Base-by-base conservation (phyloP, 2,329 filamentous ascomycete genomes). In the Sporothrix globosa region DNA sequence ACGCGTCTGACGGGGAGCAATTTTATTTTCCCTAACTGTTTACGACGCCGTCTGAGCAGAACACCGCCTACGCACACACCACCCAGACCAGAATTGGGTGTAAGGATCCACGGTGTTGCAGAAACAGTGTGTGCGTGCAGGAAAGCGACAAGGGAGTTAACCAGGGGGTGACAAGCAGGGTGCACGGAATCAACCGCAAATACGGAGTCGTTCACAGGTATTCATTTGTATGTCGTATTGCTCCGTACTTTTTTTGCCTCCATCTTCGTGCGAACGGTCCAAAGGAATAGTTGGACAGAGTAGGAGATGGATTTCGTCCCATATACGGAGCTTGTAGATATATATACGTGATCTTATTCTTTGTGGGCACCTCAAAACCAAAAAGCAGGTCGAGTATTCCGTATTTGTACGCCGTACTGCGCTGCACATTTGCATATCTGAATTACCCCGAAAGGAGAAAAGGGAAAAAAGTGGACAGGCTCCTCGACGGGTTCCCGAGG, bases 401-500 rank as follows among this genome's bases (percentile, higher is more conserved):
- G 34, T 34, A 30, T 30, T 30, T 30, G 27, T 30, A 34, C 34
- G 5, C 34, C 5, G 34, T 34, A 34, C 30, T 30, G 3, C 30
- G 30, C 30, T 30, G 34, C 34, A 34, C 7, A 34, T 54, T 56
- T 56, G 53, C 24, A 34, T 10, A 56, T 41, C 9, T 13, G 30
- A 41, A 21, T 41, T 34, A 21, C 30, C 56, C 13, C 10, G 4
- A 34, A 41, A 19, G 24, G 24, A 46, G 17, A n/a, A 2, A 52
- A 56, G 11, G 6, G 34, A 30, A 30, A 30, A 56, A 58, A 52
- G 68, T 67, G 68, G 60, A 50, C 24, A 50, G 41, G 24, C 27
- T 54, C 56, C 34, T 61, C n/a, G 58, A 46, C 58, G 39, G 39
- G 41, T 67, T 71, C 68, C 70, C 68, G 63, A 63, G 53, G 24